Conservation (phyloP, 2,329 filamentous ascomycete genomes). For the Penicillium nordicum region DNA sequence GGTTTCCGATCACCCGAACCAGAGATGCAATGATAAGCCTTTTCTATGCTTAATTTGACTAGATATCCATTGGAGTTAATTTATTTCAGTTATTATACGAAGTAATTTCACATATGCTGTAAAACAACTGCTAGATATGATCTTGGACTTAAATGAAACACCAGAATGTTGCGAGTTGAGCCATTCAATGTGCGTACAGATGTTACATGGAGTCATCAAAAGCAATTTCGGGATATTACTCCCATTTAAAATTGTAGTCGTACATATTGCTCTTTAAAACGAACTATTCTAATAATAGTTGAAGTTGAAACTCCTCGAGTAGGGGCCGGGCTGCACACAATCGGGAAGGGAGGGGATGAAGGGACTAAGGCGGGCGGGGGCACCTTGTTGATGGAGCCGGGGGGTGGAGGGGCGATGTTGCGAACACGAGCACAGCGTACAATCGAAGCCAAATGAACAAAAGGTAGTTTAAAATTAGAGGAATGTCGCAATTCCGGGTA, state of each 20-base stretch:
- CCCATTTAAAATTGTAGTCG: not conserved
- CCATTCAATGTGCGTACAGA: not conserved
- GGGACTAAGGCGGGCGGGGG: not conserved
- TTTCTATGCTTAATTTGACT: slow-evolving; percentile 1
- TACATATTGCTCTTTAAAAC: not conserved
- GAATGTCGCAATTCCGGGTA: not conserved
- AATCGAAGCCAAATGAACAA: not conserved
- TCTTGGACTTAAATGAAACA: not conserved
- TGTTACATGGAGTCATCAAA: not conserved
- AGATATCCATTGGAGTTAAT: not conserved
- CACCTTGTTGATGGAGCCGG: not conserved
- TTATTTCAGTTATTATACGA: not conserved
- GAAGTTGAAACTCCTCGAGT: too few relatives aligned
- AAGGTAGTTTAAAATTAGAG: not conserved
- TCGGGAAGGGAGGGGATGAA: not conserved
- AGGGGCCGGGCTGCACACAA: not conserved
- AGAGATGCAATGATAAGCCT: slow-evolving; percentile 3
- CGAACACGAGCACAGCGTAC: not conserved
- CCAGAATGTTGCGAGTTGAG: not conserved
- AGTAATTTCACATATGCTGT: not conserved
- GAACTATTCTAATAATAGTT: not conserved
- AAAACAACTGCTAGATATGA: not conserved
- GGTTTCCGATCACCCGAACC: slow-evolving; percentile 6
- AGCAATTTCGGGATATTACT: not conserved
- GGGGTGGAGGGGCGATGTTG: not conserved